A percentile compares a stretch with the other conserved stretches of the same genome.
Evolutionary conservation across 139 green algal species (phyloP).

Genomic region (Nannochloris sp.): DNA sequence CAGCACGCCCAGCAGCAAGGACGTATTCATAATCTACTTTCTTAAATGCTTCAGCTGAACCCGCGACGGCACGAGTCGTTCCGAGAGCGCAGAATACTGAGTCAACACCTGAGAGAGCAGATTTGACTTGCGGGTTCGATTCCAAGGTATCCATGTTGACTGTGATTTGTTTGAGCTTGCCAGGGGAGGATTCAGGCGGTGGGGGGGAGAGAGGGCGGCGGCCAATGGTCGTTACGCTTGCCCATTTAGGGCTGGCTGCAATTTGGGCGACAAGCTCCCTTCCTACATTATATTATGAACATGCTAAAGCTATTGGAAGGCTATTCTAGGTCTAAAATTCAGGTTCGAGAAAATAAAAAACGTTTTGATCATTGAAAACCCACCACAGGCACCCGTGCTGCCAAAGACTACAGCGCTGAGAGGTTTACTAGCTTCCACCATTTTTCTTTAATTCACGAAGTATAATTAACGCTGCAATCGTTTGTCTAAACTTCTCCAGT

Average conservation of each 20-base stretch:
- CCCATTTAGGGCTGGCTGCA: constrained; percentile 19
- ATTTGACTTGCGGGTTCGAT: too few species aligned
- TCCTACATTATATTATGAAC: constrained; percentile 10
- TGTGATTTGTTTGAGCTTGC: constrained; percentile 13
- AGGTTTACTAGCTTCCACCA: background rate
- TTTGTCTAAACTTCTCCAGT: too few species aligned
- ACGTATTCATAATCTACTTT: constrained; percentile 60
- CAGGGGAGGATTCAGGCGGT: background rate
- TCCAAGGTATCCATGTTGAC: background rate
- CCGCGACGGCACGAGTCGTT: constrained; percentile 49
- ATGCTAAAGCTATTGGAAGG: too few species aligned
- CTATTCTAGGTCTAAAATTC: background rate
- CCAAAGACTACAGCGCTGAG: constrained; percentile 31
- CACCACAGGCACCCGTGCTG: constrained; percentile 30
- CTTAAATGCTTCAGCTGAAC: constrained; percentile 40
- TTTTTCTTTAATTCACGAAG: background rate
- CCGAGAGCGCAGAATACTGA: constrained; percentile 49
- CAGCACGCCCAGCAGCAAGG: constrained; percentile 23
- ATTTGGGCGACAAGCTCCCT: constrained; percentile 34
- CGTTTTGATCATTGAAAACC: background rate
- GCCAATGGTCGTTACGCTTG: constrained; percentile 27
- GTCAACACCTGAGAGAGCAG: too few species aligned
- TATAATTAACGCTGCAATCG: background rate
- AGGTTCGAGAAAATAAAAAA: background rate
- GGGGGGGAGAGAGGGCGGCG: background rate